These are phyloP conservation scores for Cercospora sp. DNA, from an alignment of 2,329 filamentous ascomycete species.

Conservation along the genomic window DNA sequence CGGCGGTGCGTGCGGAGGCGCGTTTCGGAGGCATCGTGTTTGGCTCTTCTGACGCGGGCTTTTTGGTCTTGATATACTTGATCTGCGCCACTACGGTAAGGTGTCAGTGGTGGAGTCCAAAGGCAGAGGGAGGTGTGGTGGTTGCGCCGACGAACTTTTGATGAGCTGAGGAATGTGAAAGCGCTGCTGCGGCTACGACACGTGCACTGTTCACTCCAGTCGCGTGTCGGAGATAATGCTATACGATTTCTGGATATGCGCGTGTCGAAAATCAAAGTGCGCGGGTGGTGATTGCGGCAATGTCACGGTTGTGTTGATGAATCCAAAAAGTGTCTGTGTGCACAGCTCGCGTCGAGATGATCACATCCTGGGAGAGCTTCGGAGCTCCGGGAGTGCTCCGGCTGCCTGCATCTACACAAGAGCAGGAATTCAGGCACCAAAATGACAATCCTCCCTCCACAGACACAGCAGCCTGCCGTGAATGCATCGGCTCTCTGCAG, in stretches of 20 bases:
- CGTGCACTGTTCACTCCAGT: constrained; percentile 2
- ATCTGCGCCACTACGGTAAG: constrained; percentile 32
- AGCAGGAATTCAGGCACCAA: neutral
- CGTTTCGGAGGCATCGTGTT: constrained; percentile 29
- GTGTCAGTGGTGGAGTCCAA: neutral
- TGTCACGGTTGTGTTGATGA: neutral
- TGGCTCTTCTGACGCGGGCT: constrained; percentile 22
- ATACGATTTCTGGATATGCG: neutral
- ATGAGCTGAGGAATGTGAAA: constrained; percentile 14
- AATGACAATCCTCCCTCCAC: neutral
- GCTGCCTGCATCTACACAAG: neutral
- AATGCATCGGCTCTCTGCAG: neutral
- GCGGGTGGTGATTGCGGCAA: neutral
- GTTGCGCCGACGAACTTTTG: constrained; percentile 12
- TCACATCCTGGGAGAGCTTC: constrained; percentile 5
- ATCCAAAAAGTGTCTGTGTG: neutral
- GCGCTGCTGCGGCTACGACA: constrained; percentile 14
- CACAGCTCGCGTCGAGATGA: constrained; percentile 4
- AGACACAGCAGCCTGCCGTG: neutral
- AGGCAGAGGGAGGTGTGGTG: neutral
- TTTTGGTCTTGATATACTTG: constrained; percentile 36
- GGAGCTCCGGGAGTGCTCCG: neutral
- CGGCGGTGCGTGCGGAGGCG: constrained; percentile 21
- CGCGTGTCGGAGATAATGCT: neutral
- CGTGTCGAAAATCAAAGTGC: neutral